Base-by-base conservation (phyloP, 2,329 filamentous ascomycete genomes). In the Furcasterigmium furcatum region DNA sequence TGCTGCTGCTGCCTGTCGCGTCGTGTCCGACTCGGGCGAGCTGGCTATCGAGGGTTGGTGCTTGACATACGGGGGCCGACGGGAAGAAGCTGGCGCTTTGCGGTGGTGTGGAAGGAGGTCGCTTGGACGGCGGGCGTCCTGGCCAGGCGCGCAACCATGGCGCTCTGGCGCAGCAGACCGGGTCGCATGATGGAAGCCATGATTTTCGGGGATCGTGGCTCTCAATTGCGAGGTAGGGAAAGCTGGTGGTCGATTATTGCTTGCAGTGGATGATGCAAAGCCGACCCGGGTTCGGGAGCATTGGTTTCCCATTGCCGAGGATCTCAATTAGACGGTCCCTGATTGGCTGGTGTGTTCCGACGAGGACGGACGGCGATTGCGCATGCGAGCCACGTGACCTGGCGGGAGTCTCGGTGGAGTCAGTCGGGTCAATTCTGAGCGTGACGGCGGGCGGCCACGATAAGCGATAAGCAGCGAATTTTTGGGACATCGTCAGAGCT, bases 71-170 rank as follows among this genome's bases (percentile, higher is more conserved):
- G 94, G 61, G 91, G 91, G 55, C 87, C 80, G 46, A 91, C 85
- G 49, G 92, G 90, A 47, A 99, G 79, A 61, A 92, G 85, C 63
- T 79, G 77, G 67, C 82, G 80, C 70, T 81, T 80, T 68, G 82
- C 78, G 35, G 88, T 89, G 60, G 86, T 88, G 71, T 96, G 91
- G 80, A 99, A 96, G 57, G 88, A 85, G 55, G 91, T 85, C 58
- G 84, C 76, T 66, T 53, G 50, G 57, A 52, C 44, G 48, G 52
- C 55, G 61, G 60, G 53, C 60, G 61, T 59, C 60, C 64, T 57
- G 47, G 55, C 57, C 46, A 58, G 52, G 42, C 68, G 66, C 55
- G 65, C 62, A 38, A 64, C 56, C 55, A 72, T 58, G 53, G 65
- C 66, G 43, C 74, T 67, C 68, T 79, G 77, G 66, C 77, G 72